These are phyloP conservation scores for Nicotiana attenuata DNA, from an alignment of 257 asterid species.

Conservation along the genomic window DNA sequence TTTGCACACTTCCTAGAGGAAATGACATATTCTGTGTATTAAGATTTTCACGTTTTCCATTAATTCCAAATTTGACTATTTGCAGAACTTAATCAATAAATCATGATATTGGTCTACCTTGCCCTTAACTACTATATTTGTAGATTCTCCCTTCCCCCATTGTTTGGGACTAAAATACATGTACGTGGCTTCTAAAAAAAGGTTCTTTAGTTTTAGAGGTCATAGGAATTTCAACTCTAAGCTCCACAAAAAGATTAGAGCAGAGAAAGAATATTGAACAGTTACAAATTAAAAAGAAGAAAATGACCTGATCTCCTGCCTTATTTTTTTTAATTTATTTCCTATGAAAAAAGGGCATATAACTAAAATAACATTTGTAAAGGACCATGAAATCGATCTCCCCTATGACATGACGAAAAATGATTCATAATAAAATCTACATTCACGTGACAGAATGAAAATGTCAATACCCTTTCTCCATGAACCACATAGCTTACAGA, in stretches of 20 bases:
- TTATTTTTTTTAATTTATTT: too few relatives aligned
- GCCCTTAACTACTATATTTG: background rate
- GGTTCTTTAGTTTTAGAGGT: too few relatives aligned
- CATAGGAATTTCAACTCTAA: too few relatives aligned
- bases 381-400: too few relatives aligned
- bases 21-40: too few relatives aligned
- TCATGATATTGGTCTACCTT: background rate
- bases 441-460: background rate
- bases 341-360: too few relatives aligned
- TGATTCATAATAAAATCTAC: background rate
- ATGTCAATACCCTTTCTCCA: background rate
- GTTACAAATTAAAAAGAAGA: too few relatives aligned
- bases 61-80: slow-evolving; percentile 12
- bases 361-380: too few relatives aligned
- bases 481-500: background rate
- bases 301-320: too few relatives aligned
- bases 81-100: slow-evolving; percentile 10
- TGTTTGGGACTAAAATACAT: background rate
- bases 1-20: background rate
- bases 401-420: background rate
- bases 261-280: background rate
- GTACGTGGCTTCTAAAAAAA: background rate
- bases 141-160: background rate
- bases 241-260: background rate
- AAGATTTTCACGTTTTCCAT: too few relatives aligned